Percentiles rank a stretch among this genome's conserved stretches.
These are phyloP conservation scores for Pestalotiopsis sp. DNA, from an alignment of 2,329 filamentous ascomycete species.

Conservation along the genomic window DNA sequence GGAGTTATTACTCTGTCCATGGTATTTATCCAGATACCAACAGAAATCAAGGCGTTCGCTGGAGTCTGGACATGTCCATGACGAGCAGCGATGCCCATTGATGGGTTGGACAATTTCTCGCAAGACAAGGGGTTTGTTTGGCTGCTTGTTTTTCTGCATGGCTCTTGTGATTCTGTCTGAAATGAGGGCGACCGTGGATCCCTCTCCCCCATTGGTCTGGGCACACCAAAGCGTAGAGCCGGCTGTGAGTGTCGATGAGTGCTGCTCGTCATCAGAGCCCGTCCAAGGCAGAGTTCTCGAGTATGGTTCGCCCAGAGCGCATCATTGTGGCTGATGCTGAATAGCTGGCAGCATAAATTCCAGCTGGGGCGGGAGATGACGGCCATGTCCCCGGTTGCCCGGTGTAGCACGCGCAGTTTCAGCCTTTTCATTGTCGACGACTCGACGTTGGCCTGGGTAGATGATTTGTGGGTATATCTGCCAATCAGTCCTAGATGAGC, in stretches of 20 bases:
- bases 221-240: not conserved
- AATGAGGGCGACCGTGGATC: not conserved
- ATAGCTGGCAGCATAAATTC: not conserved
- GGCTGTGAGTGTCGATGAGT: not conserved
- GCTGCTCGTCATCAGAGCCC: not conserved
- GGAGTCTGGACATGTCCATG: not conserved
- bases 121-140: not conserved
- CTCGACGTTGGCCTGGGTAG: not conserved
- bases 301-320: too few relatives aligned
- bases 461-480: not conserved
- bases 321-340: not conserved
- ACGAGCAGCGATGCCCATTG: not conserved
- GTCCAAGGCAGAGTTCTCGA: not conserved
- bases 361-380: not conserved
- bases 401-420: not conserved
- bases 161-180: not conserved
- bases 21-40: constrained; percentile 1
- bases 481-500: not conserved
- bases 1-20: not conserved
- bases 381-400: not conserved
- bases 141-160: not conserved
- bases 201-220: not conserved
- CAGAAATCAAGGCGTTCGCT: not conserved
- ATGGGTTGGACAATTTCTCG: not conserved
- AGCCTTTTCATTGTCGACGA: not conserved